phyloP scores from a whole-genome alignment of 2,329 filamentous ascomycete species.

The Cercospora zeina region DNA sequence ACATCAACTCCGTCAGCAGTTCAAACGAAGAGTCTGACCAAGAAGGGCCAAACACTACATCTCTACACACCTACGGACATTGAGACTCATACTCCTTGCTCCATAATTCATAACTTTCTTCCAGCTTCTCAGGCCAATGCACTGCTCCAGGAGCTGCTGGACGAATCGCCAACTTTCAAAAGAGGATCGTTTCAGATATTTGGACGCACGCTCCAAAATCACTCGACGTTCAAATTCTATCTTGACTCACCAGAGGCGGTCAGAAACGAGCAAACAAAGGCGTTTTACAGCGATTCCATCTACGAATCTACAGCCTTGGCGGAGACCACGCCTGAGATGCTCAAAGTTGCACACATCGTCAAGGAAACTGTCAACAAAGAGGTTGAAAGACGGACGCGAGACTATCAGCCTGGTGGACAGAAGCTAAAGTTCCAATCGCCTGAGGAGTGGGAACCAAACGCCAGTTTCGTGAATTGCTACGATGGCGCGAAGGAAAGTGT shows the following conservation, averaged over 20 bases:
- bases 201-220: conserved; percentile 79
- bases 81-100: conserved; percentile 81
- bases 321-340: conserved; percentile 71
- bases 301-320: conserved; percentile 68
- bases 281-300: conserved; percentile 77
- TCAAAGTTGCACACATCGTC: conserved; percentile 67
- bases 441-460: conserved; percentile 75
- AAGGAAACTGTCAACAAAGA: conserved; percentile 74
- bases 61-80: conserved; percentile 81
- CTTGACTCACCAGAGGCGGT: conserved; percentile 73
- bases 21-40: conserved; percentile 55
- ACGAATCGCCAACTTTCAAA: conserved; percentile 70
- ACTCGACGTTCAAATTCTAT: conserved; percentile 81
- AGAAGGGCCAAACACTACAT: conserved; percentile 79
- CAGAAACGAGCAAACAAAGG: conserved; percentile 70
- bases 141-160: conserved; percentile 72
- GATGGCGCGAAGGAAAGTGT: conserved; percentile 77
- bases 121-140: conserved; percentile 68
- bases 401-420: conserved; percentile 65
- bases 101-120: conserved; percentile 89
- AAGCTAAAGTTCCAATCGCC: conserved; percentile 79
- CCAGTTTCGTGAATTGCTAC: conserved; percentile 94
- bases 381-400: conserved; percentile 68
- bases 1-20: not conserved
- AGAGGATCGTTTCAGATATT: conserved; percentile 80